Evolutionary conservation across 2,329 filamentous ascomycete species (phyloP).

Genomic region (Penicillium vulpinum): DNA sequence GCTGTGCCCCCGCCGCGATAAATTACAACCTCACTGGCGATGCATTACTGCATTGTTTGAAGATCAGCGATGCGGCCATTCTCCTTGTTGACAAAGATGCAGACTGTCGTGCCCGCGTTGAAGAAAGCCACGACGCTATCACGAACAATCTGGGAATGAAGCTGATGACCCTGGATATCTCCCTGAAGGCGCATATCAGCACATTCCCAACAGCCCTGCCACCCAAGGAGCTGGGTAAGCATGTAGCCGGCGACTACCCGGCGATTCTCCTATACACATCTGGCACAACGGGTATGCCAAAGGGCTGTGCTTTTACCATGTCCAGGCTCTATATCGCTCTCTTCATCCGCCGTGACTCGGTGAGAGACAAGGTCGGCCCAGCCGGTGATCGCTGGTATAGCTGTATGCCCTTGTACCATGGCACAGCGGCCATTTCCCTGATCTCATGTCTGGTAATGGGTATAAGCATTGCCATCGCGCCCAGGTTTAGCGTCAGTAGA

Average conservation of each 20-base stretch:
- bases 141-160: constrained; percentile 60
- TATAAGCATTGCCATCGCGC: constrained; percentile 42
- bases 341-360: constrained; percentile 34
- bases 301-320: constrained; percentile 65
- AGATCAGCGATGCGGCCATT: constrained; percentile 57
- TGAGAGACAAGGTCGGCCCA: constrained; percentile 30
- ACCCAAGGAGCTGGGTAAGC: constrained; percentile 56
- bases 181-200: constrained; percentile 50
- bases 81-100: constrained; percentile 61
- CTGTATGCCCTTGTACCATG: constrained; percentile 77
- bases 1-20: constrained; percentile 68
- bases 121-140: constrained; percentile 51
- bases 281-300: constrained; percentile 74
- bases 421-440: constrained; percentile 65
- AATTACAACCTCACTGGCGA: constrained; percentile 68
- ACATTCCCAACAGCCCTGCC: constrained; percentile 53
- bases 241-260: constrained; percentile 55
- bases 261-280: constrained; percentile 71
- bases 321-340: constrained; percentile 46
- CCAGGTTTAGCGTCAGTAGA: constrained; percentile 62
- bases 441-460: constrained; percentile 58
- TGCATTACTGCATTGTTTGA: constrained; percentile 65
- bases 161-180: constrained; percentile 55
- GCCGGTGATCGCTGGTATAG: constrained; percentile 66
- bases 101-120: constrained; percentile 58